Percentiles rank a stretch among this genome's conserved stretches.
Evolutionary conservation across 176 grass and related monocot species (phyloP).

Genomic region (Alloteropsis semialata): DNA sequence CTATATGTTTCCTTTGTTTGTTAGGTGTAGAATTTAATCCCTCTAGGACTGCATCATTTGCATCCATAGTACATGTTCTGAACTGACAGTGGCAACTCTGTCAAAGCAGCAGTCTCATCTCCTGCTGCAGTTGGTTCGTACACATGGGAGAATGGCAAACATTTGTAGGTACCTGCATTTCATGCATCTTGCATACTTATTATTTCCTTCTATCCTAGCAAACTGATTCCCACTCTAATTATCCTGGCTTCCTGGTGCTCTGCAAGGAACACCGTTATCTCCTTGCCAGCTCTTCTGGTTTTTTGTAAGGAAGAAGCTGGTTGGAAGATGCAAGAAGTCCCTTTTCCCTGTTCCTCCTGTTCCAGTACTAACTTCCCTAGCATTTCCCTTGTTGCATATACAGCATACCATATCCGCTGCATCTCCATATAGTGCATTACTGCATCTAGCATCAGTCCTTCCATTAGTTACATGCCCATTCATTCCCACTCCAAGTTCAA

Average conservation of each 20-base stretch:
- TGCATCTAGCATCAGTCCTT: constrained; percentile 21
- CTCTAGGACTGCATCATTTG: constrained; percentile 24
- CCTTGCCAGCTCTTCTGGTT: constrained; percentile 50
- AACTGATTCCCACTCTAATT: constrained; percentile 19
- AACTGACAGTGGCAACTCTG: background rate
- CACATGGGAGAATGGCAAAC: constrained; percentile 3
- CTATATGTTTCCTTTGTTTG: constrained; percentile 14
- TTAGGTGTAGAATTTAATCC: constrained; percentile 23
- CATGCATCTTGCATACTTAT: constrained; percentile 25
- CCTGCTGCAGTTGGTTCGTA: background rate
- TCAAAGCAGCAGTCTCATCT: background rate
- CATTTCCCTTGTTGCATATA: constrained; percentile 15
- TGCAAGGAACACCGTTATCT: constrained; percentile 18
- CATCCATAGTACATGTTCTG: constrained; percentile 15
- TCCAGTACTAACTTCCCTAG: background rate
- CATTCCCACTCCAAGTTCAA: background rate
- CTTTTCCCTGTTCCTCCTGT: constrained; percentile 20
- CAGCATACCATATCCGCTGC: background rate
- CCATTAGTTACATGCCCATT: background rate
- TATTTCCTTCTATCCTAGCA: constrained; percentile 18
- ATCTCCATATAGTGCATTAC: background rate
- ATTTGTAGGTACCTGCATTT: constrained; percentile 32
- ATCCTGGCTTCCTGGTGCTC: constrained; percentile 29
- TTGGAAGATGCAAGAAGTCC: constrained; percentile 22
- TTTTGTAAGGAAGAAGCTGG: constrained; percentile 67